Evolutionary conservation across 352 stramenopile genomes (phyloP), one percentile per base, ranked within the genome.

Genomic region (Pythium plurisporium): DNA sequence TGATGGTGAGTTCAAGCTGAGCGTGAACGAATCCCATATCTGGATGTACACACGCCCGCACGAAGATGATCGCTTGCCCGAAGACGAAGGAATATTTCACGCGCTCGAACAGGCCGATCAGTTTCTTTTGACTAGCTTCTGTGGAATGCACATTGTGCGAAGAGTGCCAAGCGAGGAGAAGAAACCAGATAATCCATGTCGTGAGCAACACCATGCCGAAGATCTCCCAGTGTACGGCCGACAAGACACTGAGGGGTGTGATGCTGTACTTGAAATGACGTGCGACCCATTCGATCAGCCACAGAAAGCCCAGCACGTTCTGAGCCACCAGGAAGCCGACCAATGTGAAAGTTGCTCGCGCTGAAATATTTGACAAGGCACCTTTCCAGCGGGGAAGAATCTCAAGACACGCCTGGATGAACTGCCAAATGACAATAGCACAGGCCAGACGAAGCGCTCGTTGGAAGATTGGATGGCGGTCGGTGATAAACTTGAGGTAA

Each of bases 1-100:
- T 92, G 53, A 94, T 94, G 8, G 84, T 94, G 29, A 94, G 78
- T 65, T 94, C 84, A 14, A 94, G 73, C 54, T 94, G 84, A 17
- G 84, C 84, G 45, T 94, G 84, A 23, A 94, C 84, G 41, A 94
- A 94, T 1, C 84, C 84, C 84, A 94, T 94, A 38, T 74, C 69
- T 11, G 84, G 84, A 62, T 92, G 84, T 25, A 94, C 38, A 36
- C 80, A 91, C 4, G 84, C 84, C 27, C 84, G 75, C 26, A 83
- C 61, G 45, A 94, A 94, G 22, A 94, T 74, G 61, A 94, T 86
- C 9, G 65, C 77, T 48, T 94, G 82, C 27, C 82, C 82, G 33
- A 89, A 58, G 19, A 81, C 76, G 29, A 94, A 94, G 1, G 85
- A 89, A 44, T 85, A 86, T 69, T 94, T 94, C 42, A 94, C 65